Evolutionary conservation across 139 green algal species (phyloP), one percentile per base, ranked within the genome.

Genomic region (Diplosphaera chodatii): DNA sequence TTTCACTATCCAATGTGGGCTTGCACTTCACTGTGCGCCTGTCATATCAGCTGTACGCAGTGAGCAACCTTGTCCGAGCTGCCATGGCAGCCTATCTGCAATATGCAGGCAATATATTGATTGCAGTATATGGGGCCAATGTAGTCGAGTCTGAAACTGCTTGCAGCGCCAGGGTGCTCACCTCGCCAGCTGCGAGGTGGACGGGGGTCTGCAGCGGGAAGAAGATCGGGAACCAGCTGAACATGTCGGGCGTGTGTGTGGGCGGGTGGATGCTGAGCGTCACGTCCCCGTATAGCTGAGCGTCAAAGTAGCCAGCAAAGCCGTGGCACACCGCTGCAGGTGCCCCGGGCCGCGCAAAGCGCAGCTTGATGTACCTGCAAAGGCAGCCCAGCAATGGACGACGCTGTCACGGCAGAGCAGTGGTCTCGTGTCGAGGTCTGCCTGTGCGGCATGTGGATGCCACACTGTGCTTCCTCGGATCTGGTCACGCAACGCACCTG

Each of bases 291-390:
- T 98, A 98, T 64, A 99, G 84, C 63, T 85, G 67, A 8, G 87
- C 82, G 31, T 97, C 90, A 80, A 99, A 99, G 89, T 99, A 99
- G 33, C 94, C 95, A 0, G 85, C 92, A 71, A 99, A 92, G 62
- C 95, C 94, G 69, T 98, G 93, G 65, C 93, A 83, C 32, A 91
- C 67, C 37, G 73, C 78, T 1, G 70, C 66, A 74, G 84, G 10
- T 69, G 71, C 27, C 82, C 74, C 1, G 55, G 73, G 32, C 1
- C 86, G 75, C 21, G 84, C 40, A 74, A 92, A 96, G 2, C n/a
- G 22, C 20, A 97, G 40, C 1, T 69, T 79, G 25, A 55, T 69
- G 83, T 89, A 86, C 29, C 80, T 78, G 32, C 29, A 75, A 30
- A 48, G 37, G 8, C 6, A 20, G 6, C 37, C 37, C 37, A 48